phyloP scores from a whole-genome alignment of 805 yeast species.

The Candida sphagnicola region DNA sequence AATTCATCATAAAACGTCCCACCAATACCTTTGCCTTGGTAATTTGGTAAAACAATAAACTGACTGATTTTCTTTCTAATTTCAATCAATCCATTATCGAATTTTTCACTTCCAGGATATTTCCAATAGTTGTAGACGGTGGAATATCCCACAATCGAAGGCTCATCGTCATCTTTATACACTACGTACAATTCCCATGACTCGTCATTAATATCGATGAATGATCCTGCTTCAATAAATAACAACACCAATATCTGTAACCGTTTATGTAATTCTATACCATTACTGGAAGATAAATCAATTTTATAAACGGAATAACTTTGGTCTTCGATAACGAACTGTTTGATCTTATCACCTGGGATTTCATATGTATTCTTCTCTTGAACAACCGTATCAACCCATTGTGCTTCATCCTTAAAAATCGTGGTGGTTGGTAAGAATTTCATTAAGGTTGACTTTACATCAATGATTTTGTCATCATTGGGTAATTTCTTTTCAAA shows the following conservation, averaged over 20 bases:
- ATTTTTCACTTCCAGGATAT: slow-evolving; percentile 51
- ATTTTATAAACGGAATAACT: slow-evolving; percentile 51
- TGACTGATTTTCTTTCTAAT: slow-evolving; percentile 80
- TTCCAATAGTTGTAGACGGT: slow-evolving; percentile 85
- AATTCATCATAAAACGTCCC: slow-evolving; percentile 56
- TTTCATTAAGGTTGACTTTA: slow-evolving; percentile 48
- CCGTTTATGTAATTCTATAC: slow-evolving; percentile 56
- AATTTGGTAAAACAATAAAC: slow-evolving; percentile 79
- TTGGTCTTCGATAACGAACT: slow-evolving; percentile 6
- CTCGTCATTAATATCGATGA: slow-evolving; percentile 70
- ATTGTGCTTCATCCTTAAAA: slow-evolving; percentile 58
- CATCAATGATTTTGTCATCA: slow-evolving; percentile 56
- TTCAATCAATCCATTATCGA: slow-evolving; percentile 41
- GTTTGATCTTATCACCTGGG: slow-evolving; percentile 33
- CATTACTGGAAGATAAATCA: slow-evolving; percentile 35
- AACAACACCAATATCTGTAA: slow-evolving; percentile 77
- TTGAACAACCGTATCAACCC: slow-evolving; percentile 55
- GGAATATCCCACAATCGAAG: slow-evolving; percentile 68
- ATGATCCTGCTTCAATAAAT: slow-evolving; percentile 92
- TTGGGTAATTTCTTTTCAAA: slow-evolving; percentile 46
- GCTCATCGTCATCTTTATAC: slow-evolving; percentile 23
- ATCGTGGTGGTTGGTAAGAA: slow-evolving; percentile 62
- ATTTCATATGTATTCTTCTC: slow-evolving; percentile 43
- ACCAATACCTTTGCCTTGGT: slow-evolving; percentile 74
- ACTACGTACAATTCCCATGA: slow-evolving; percentile 77